Evolutionary conservation across 495 filamentous ascomycete species (phyloP).

Genomic region (Durotheca rogersii): DNA sequence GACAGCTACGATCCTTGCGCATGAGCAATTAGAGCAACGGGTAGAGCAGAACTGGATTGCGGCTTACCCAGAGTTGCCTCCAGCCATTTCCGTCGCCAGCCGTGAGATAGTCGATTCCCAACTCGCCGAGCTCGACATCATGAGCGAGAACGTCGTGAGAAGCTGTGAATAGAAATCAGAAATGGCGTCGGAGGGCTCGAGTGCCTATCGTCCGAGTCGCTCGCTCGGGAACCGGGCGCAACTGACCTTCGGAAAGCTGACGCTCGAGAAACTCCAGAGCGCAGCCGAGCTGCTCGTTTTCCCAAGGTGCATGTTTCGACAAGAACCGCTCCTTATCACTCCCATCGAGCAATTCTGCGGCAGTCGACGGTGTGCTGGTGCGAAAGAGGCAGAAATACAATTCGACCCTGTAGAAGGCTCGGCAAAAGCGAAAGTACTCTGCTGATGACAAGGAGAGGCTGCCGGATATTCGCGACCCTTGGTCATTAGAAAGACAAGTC

Average conservation of each 20-base stretch:
- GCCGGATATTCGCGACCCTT: slow-evolving; percentile 15
- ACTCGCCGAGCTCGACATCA: slow-evolving; percentile 18
- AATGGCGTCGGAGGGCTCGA: slow-evolving; percentile 7
- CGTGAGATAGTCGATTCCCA: slow-evolving; percentile 16
- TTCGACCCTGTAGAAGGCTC: slow-evolving; percentile 18
- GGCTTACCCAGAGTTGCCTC: slow-evolving; percentile 19
- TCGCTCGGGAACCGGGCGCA: slow-evolving; percentile 1
- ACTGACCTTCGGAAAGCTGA: slow-evolving; percentile 17
- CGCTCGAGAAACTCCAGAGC: slow-evolving; percentile 16
- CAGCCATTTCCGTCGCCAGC: slow-evolving; percentile 9
- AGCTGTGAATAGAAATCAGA: slow-evolving; percentile 13
- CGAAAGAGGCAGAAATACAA: slow-evolving; percentile 20
- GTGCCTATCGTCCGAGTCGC: slow-evolving; percentile 9
- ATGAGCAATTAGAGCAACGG: slow-evolving; percentile 8
- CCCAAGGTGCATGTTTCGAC: slow-evolving; percentile 14
- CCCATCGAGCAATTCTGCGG: slow-evolving; percentile 5
- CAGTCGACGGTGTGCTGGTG: background rate
- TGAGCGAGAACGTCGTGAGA: slow-evolving; percentile 16
- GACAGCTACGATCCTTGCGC: slow-evolving; percentile 12
- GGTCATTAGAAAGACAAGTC: slow-evolving; percentile 10
- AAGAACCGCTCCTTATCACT: slow-evolving; percentile 12
- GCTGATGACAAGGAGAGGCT: slow-evolving; percentile 14
- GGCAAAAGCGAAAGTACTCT: slow-evolving; percentile 19
- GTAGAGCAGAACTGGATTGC: slow-evolving; percentile 12
- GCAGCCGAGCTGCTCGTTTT: slow-evolving; percentile 19